Base-by-base conservation (phyloP, 345 rosid species). In the Arabis alpina region DNA sequence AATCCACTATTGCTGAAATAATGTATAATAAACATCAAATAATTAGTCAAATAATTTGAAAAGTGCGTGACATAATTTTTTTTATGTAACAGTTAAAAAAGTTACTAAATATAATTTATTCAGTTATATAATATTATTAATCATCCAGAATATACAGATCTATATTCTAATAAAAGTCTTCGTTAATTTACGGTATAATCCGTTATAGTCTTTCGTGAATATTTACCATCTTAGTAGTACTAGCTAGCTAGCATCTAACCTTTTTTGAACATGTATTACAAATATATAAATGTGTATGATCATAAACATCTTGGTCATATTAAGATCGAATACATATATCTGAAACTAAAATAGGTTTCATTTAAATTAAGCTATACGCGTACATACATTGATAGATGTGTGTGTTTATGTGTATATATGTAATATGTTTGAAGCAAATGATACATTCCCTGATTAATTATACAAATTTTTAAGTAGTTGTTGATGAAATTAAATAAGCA, bases 401-500 rank as follows among this genome's bases (percentile, higher is more conserved):
- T 44, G n/a, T 47, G 0, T 25, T n/a, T 8, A 32, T 6, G 44
- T 3, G 8, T 2, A 9, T 27, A 40, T 42, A 7, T 15, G 12
- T 14, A 10, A 40, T 42, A 7, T 15, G 19, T 27, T 15, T 24
- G 11, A 45, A 63, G 70, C 57, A 54, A 52, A 42, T 43, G 30
- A 16, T 54, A 54, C 53, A 53, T 52, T 5, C 8, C 54, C 4
- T 72, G 49, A 47, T 37, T 32, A 53, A 5, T n/a, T 61, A 14
- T 61, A 42, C 13, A 44, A 54, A 11, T 64, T 39, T 48, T 6
- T 16, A 57, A 13, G 48, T 54, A 62, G 23, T 25, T 54, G 23
- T 72, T 72, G 25, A 72, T 54, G 43, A 8, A 36, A 8, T 8
- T 36, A 10, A 39, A 56, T 44, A 62, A 3, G 45, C 12, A 12